phyloP scores from a whole-genome alignment of 192 early-diverging fungal genomes.

The Fimicolochytrium jonesii region DNA sequence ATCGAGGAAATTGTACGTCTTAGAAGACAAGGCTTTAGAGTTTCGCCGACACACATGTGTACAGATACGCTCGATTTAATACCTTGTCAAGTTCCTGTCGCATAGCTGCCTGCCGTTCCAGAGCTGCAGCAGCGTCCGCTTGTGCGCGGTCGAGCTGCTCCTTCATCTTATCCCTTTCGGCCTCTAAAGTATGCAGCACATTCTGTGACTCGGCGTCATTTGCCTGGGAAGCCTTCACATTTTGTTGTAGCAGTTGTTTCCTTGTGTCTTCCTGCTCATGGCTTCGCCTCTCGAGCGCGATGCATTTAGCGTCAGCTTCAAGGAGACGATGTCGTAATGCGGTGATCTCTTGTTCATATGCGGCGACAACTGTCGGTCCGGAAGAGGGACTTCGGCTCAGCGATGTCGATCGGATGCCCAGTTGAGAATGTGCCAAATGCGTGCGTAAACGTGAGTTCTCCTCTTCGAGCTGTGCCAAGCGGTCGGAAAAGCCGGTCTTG shows the following conservation, averaged over 20 bases:
- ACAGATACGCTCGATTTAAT: no score
- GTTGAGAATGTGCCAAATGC: not conserved
- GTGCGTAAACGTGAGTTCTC: constrained; percentile 34
- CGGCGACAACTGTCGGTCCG: constrained; percentile 7
- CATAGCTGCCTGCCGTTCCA: not conserved
- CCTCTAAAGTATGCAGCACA: not conserved
- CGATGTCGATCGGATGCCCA: not conserved
- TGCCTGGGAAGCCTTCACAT: not conserved
- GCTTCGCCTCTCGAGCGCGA: not conserved
- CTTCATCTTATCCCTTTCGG: not conserved
- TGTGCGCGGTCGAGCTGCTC: not conserved
- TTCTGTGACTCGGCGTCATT: not conserved
- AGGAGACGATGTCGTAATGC: not conserved
- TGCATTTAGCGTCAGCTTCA: constrained; percentile 6
- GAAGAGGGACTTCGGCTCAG: constrained; percentile 15
- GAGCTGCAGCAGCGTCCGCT: not conserved
- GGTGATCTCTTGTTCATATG: not conserved
- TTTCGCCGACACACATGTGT: no score
- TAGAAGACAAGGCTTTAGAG: no score
- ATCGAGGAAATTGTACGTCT: no score
- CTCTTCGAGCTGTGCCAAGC: constrained; percentile 31
- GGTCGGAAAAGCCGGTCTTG: constrained; percentile 27
- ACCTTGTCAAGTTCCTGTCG: constrained; percentile 8
- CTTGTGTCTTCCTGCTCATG: not conserved
- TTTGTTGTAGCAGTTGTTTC: no score